A percentile compares a stretch with the other conserved stretches of the same genome.
phyloP scores from a whole-genome alignment of 2,329 filamentous ascomycete genomes.

The Ceratocystis huliohia region DNA sequence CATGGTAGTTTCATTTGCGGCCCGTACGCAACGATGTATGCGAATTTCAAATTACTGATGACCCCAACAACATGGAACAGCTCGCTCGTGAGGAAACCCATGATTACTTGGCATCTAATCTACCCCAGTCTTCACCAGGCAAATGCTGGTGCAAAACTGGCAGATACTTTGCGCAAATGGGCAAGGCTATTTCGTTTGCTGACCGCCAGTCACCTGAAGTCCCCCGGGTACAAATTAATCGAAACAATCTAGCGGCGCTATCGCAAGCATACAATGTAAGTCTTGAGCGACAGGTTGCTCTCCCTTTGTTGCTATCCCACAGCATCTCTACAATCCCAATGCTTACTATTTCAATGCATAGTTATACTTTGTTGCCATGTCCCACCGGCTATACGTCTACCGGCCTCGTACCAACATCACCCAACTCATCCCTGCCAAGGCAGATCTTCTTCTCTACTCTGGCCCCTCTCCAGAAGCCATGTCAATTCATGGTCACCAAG shows the following conservation, averaged over 20 bases:
- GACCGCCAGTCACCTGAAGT: conserved; percentile 7
- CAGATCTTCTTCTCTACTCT: conserved; percentile 40
- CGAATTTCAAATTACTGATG: not conserved
- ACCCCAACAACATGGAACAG: not conserved
- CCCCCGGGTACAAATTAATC: conserved; percentile 29
- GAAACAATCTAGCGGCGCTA: conserved; percentile 45
- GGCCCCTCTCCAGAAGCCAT: conserved; percentile 31
- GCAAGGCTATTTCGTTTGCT: not conserved
- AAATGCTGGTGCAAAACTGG: not conserved
- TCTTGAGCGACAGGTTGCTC: not conserved
- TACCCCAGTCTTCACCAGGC: no score
- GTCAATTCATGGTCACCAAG: conserved; percentile 40
- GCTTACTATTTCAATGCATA: conserved; percentile 23
- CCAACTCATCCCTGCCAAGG: conserved; percentile 37
- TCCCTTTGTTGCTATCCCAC: not conserved
- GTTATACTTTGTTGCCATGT: conserved; percentile 50
- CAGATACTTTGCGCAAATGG: not conserved
- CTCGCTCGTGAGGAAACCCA: not conserved
- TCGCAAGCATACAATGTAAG: conserved; percentile 45
- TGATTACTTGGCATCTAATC: no score
- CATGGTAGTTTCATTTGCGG: not conserved
- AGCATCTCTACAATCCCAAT: not conserved
- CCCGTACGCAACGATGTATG: not conserved
- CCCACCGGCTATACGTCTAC: conserved; percentile 45
- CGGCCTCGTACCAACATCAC: conserved; percentile 35